Conservation (phyloP, 305 asterid genomes). For the Nicotiana rustica region DNA sequence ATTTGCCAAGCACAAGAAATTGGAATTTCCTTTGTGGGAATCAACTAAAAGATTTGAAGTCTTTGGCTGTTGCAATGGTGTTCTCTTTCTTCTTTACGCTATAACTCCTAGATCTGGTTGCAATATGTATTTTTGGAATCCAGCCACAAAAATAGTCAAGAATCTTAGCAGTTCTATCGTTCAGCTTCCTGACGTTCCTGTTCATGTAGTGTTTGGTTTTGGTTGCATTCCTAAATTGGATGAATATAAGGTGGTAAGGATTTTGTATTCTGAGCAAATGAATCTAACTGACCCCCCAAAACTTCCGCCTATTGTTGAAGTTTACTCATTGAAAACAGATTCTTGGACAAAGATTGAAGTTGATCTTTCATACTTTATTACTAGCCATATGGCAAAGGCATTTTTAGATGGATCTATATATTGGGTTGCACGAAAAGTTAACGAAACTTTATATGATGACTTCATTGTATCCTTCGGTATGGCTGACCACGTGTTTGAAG, state of each 20-base stretch:
- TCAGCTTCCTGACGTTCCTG: not conserved
- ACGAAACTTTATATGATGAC: not conserved
- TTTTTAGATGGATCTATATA: conserved; percentile 11
- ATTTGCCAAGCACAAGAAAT: not conserved
- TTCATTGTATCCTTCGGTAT: conserved; percentile 12
- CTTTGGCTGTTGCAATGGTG: conserved; percentile 26
- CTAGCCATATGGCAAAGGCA: not conserved
- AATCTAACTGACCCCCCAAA: not conserved
- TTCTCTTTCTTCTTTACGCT: conserved; percentile 8
- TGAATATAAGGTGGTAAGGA: conserved; percentile 26
- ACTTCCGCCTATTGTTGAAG: conserved; percentile 18
- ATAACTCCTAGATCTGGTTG: not conserved
- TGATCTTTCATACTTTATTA: conserved; percentile 4
- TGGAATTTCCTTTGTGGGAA: conserved; percentile 14
- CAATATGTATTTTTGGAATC: conserved; percentile 11
- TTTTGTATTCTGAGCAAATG: conserved; percentile 8
- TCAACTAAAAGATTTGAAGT: not conserved
- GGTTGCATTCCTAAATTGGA: not conserved
- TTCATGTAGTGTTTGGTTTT: conserved; percentile 8
- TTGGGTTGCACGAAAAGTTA: not conserved
- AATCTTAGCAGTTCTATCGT: not conserved
- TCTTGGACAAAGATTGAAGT: conserved; percentile 27
- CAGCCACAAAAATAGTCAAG: not conserved
- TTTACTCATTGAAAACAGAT: conserved; percentile 16
- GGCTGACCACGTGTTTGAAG: conserved; percentile 1